phyloP scores from a whole-genome alignment of 805 yeast genomes.

The Yamadazyma endophytica region DNA sequence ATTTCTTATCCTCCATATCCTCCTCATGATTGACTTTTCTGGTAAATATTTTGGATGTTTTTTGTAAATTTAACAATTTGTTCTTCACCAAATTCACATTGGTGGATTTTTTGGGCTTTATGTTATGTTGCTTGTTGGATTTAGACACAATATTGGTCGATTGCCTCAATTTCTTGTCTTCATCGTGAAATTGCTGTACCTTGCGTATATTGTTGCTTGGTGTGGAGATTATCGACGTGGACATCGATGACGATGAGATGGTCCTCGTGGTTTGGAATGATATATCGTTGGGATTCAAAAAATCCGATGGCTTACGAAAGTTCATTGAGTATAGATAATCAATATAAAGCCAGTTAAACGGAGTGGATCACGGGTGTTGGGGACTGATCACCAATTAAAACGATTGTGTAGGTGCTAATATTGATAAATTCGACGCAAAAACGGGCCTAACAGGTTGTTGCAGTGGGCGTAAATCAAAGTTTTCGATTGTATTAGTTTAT shows the following conservation, averaged over 20 bases:
- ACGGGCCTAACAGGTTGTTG: no score
- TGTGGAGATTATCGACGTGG: constrained; percentile 35
- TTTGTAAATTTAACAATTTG: constrained; percentile 35
- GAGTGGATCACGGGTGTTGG: no score
- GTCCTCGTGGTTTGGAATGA: constrained; percentile 24
- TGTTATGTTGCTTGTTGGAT: constrained; percentile 2
- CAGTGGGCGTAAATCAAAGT: no score
- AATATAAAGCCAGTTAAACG: no score
- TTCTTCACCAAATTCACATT: constrained; percentile 28
- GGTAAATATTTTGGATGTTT: constrained; percentile 26
- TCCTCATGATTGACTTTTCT: constrained; percentile 3
- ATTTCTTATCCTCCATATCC: constrained; percentile 10
- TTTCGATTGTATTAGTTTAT: no score
- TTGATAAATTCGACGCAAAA: no score
- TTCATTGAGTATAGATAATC: no score
- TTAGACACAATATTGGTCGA: constrained; percentile 8
- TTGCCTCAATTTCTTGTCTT: constrained; percentile 4
- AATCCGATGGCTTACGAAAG: no score
- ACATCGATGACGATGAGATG: constrained; percentile 32
- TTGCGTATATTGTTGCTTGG: constrained; percentile 39
- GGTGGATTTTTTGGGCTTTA: constrained; percentile 15
- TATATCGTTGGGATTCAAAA: constrained; percentile 14
- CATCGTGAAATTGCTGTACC: constrained; percentile 17
- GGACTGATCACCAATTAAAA: no score
- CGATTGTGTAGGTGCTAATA: no score